These are phyloP conservation scores for Cladosporium sp. DNA, from an alignment of 2,329 filamentous ascomycete species.

Conservation along the genomic window DNA sequence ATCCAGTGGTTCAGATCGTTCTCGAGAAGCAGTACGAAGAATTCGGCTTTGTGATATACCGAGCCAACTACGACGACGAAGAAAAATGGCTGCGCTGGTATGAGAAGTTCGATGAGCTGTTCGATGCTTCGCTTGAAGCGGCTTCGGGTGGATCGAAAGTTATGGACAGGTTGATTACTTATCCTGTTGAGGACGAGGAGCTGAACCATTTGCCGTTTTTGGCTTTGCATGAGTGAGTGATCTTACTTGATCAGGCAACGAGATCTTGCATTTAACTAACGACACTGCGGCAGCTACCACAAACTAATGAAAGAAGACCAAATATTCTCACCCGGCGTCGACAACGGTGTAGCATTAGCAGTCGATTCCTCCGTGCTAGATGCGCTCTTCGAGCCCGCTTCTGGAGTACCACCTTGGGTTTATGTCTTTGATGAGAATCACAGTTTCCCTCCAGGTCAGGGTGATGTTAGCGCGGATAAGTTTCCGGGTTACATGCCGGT, in stretches of 20 bases:
- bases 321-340: neutral
- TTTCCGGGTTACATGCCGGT: neutral
- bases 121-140: neutral
- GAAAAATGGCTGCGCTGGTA: neutral
- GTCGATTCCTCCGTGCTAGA: neutral
- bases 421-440: neutral
- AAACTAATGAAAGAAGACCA: neutral
- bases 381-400: neutral
- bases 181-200: neutral
- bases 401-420: neutral
- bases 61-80: constrained; percentile 1
- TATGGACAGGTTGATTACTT: neutral
- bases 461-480: neutral
- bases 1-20: neutral
- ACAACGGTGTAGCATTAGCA: neutral
- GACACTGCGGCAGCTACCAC: neutral
- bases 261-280: neutral
- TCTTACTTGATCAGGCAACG: too few species aligned
- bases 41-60: neutral
- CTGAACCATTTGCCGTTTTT: neutral
- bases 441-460: neutral
- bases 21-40: neutral
- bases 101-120: neutral
- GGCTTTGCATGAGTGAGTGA: neutral
- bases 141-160: neutral